Conservation (phyloP, 768 basidiomycete genomes). For the Sutorius australiensis region DNA sequence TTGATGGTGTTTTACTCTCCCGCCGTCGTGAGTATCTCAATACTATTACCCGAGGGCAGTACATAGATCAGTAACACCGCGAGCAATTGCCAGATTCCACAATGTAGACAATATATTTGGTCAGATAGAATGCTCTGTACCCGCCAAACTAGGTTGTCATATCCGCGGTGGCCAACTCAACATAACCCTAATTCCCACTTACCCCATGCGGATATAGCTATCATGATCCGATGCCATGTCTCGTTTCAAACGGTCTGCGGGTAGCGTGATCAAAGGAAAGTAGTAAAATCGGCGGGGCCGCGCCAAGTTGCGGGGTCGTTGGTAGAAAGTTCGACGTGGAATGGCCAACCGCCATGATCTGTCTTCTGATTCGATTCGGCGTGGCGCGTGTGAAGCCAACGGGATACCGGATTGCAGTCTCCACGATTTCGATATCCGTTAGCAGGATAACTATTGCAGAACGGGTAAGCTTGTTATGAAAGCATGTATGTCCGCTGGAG, state of each 20-base stretch:
- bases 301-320: neutral
- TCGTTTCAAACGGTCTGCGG: neutral
- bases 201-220: neutral
- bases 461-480: neutral
- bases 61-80: neutral
- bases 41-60: neutral
- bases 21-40: neutral
- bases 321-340: slow-evolving; percentile 6
- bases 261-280: neutral
- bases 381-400: neutral
- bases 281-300: neutral
- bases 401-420: neutral
- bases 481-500: neutral
- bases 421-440: neutral
- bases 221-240: slow-evolving; percentile 4
- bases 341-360: neutral
- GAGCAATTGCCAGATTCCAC: neutral
- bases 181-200: neutral
- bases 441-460: neutral
- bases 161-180: neutral
- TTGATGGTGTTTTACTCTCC: neutral
- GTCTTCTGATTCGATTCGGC: neutral
- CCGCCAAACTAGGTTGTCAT: neutral
- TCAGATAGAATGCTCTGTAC: slow-evolving; percentile 1
- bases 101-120: neutral